phyloP scores from a whole-genome alignment of 352 stramenopile genomes.

The Lagenidium giganteum region DNA sequence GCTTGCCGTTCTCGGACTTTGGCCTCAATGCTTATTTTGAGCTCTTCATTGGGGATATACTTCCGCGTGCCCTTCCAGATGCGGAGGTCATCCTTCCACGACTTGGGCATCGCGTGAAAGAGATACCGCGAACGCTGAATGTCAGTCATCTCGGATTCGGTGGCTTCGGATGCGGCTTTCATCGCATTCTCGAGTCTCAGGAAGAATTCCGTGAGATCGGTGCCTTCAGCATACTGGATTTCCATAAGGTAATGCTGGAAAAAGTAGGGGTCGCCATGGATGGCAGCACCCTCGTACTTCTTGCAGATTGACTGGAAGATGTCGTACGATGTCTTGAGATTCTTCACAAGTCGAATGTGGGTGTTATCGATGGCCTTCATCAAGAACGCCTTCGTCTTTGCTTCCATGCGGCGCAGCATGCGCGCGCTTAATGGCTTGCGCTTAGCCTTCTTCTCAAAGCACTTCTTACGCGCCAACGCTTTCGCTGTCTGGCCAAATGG shows the following conservation, averaged over 20 bases:
- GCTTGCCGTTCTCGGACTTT: background rate
- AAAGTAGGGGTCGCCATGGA: background rate
- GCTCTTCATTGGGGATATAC: background rate
- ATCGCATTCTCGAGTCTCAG: background rate
- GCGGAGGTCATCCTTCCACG: background rate
- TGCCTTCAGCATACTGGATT: background rate
- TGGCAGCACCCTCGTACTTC: background rate
- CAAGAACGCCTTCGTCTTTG: background rate
- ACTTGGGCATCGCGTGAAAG: background rate
- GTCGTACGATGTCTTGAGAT: background rate
- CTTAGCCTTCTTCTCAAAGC: too few species aligned
- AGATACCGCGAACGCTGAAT: background rate
- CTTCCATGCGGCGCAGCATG: too few species aligned
- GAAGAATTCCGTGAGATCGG: background rate
- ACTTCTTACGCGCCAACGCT: too few species aligned
- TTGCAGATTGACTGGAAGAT: background rate
- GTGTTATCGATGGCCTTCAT: background rate
- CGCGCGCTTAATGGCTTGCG: too few species aligned
- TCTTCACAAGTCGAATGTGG: background rate
- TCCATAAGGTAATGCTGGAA: background rate
- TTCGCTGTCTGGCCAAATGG: too few species aligned
- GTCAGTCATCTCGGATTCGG: background rate
- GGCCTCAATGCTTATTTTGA: too few species aligned
- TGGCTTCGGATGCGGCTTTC: background rate
- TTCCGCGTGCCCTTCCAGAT: slow-evolving; percentile 2